Evolutionary conservation across 1,139 yeast genomes (phyloP), one percentile per base, ranked within the genome.

Genomic region (Yamadazyma friedrichii): DNA sequence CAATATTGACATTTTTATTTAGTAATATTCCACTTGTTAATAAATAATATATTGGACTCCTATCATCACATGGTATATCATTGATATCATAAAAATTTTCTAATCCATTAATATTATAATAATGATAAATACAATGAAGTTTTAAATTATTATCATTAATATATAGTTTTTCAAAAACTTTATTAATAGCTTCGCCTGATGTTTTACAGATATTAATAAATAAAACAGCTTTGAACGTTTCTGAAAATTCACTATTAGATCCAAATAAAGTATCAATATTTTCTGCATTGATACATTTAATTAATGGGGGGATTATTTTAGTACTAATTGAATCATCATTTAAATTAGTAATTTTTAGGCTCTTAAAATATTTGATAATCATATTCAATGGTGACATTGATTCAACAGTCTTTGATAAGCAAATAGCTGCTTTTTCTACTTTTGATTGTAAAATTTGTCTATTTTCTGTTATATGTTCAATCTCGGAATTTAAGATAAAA

Each of bases 31-130:
- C 67, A 35, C 56, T 43, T 28, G 40, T 24, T 9, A 59, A 33
- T n/a, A 56, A 45, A 15, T 35, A 31, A 39, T 41, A 9, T n/a
- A 24, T 11, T 27, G 42, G 20, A 15, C 31, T 36, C 8, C 8
- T 20, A 15, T 25, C 20, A 6, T 13, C 25, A 9, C 15, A 9
- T 34, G n/a, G 28, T 16, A 25, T 33, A 17, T 35, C 40, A 20
- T 13, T 10, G 10, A 46, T 38, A 5, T 50, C 53, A 4, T 51
- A 20, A 24, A 48, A 42, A 6, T 45, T 44, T 2, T 41, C 45
- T 6, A 62, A 39, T 2, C 63, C 66, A 39, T 53, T 52, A 3
- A 55, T 39, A 25, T 46, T 48, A 38, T 51, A 60, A 39, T 62
- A 62, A 26, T 54, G 47, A 44, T 56, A 64, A 3, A 44, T 11